phyloP scores from a whole-genome alignment of 371 early-diverging fungal species.

The Polyrhizophydium stewartii region DNA sequence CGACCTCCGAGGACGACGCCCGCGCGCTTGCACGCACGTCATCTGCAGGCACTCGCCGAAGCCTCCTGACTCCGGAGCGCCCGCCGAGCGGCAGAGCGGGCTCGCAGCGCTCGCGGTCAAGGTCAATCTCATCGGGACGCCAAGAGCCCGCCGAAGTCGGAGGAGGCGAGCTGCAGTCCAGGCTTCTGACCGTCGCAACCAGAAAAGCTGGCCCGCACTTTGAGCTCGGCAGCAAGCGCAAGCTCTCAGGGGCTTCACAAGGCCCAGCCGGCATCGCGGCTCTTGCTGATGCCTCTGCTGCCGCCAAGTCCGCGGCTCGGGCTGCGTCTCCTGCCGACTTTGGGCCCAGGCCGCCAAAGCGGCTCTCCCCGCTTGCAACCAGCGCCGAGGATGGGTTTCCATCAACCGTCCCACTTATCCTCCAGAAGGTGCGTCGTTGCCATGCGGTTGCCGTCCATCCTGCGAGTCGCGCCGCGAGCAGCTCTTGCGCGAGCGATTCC shows the following conservation, averaged over 20 bases:
- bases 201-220: not conserved
- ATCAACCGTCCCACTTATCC: too few species aligned
- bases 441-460: too few species aligned
- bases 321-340: too few species aligned
- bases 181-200: not conserved
- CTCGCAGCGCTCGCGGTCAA: not conserved
- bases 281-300: too few species aligned
- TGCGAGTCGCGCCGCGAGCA: too few species aligned
- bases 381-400: too few species aligned
- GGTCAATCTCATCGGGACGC: not conserved
- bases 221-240: constrained; percentile 4
- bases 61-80: not conserved
- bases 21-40: not conserved
- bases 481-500: too few species aligned
- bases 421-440: too few species aligned
- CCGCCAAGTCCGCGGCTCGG: too few species aligned
- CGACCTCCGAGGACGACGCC: not conserved
- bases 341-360: too few species aligned
- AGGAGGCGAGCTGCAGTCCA: not conserved
- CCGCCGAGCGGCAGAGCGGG: not conserved
- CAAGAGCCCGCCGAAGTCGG: not conserved
- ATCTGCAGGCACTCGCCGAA: not conserved
- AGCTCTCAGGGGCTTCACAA: not conserved
- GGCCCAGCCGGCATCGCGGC: too few species aligned
- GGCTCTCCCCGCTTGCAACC: too few species aligned